A percentile compares a stretch with the other conserved stretches of the same genome.
Conservation (phyloP, 2,329 filamentous ascomycete species). For the Alternaria sp. region DNA sequence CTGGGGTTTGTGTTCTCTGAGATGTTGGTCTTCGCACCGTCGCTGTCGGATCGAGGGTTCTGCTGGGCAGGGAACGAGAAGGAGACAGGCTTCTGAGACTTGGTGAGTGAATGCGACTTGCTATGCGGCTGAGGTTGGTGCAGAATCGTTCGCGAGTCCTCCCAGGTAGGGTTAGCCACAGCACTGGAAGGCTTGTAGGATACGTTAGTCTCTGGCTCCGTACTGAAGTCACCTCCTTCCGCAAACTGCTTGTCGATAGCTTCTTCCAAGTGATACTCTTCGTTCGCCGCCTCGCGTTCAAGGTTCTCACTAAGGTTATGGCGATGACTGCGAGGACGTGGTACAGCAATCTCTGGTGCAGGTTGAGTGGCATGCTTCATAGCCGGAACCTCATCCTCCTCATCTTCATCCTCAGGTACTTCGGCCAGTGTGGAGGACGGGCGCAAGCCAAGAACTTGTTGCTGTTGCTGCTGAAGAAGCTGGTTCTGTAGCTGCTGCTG, state of each 20-base stretch:
- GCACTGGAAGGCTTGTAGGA: slow-evolving; percentile 36
- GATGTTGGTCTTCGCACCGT: slow-evolving; percentile 50
- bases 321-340: slow-evolving; percentile 65
- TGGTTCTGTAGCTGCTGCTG: slow-evolving; percentile 62
- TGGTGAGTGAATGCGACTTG: slow-evolving; percentile 73
- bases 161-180: slow-evolving; percentile 41
- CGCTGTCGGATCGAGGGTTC: slow-evolving; percentile 47
- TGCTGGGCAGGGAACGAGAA: slow-evolving; percentile 42
- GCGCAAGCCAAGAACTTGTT: slow-evolving; percentile 54
- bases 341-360: slow-evolving; percentile 63
- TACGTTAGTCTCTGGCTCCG: slow-evolving; percentile 51
- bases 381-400: slow-evolving; percentile 52
- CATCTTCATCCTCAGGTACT: slow-evolving; percentile 76
- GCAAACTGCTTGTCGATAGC: slow-evolving; percentile 80
- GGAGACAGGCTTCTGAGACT: slow-evolving; percentile 58
- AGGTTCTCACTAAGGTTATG: slow-evolving; percentile 80
- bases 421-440: slow-evolving; percentile 66
- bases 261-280: slow-evolving; percentile 83
- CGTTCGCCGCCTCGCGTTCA: slow-evolving; percentile 83
- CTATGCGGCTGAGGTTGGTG: slow-evolving; percentile 78
- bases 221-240: slow-evolving; percentile 73
- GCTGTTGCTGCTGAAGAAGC: slow-evolving; percentile 54
- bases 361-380: slow-evolving; percentile 50
- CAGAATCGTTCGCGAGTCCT: slow-evolving; percentile 55
- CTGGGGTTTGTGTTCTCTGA: slow-evolving; percentile 50